These are phyloP conservation scores for Conringia planisiliqua DNA, from an alignment of 345 rosid genomes.

Conservation along the genomic window DNA sequence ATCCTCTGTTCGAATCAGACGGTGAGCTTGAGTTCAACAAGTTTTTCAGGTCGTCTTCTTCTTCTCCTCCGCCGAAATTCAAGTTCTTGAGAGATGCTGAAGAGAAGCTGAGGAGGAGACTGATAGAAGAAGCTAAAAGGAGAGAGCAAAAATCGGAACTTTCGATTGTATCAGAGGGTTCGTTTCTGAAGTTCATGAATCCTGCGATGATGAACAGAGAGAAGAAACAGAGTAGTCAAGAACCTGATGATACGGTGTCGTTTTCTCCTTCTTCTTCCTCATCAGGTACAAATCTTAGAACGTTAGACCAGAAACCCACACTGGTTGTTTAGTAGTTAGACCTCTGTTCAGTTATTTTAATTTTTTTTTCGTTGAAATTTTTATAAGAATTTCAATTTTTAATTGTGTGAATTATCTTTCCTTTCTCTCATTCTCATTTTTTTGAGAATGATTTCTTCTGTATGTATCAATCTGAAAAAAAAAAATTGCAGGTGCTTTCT, in stretches of 20 bases:
- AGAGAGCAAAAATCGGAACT: slow-evolving; percentile 14
- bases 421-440: slow-evolving; percentile 1
- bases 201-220: slow-evolving; percentile 41
- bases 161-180: slow-evolving; percentile 36
- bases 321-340: slow-evolving; percentile 24
- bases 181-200: slow-evolving; percentile 56
- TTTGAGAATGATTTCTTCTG: slow-evolving; percentile 25
- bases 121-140: slow-evolving; percentile 56
- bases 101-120: slow-evolving; percentile 63
- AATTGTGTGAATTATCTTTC: slow-evolving; percentile 25
- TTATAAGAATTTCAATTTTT: slow-evolving; percentile 11
- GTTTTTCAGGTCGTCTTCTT: slow-evolving; percentile 41
- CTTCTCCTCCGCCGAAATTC: slow-evolving; percentile 94
- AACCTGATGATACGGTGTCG: slow-evolving; percentile 27
- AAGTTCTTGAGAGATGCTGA: slow-evolving; percentile 97
- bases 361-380: slow-evolving; percentile 26
- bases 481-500: slow-evolving; percentile 1
- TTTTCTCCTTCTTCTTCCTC: slow-evolving; percentile 39
- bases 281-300: slow-evolving; percentile 60
- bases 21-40: slow-evolving; percentile 51
- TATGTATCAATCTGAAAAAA: slow-evolving; percentile 17
- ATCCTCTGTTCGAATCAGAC: slow-evolving; percentile 81
- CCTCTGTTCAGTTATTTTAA: not conserved
- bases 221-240: slow-evolving; percentile 37
- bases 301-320: slow-evolving; percentile 38